These are phyloP conservation scores for Eremochloa ophiuroides DNA, from an alignment of 176 grass and related monocot genomes.

Conservation along the genomic window DNA sequence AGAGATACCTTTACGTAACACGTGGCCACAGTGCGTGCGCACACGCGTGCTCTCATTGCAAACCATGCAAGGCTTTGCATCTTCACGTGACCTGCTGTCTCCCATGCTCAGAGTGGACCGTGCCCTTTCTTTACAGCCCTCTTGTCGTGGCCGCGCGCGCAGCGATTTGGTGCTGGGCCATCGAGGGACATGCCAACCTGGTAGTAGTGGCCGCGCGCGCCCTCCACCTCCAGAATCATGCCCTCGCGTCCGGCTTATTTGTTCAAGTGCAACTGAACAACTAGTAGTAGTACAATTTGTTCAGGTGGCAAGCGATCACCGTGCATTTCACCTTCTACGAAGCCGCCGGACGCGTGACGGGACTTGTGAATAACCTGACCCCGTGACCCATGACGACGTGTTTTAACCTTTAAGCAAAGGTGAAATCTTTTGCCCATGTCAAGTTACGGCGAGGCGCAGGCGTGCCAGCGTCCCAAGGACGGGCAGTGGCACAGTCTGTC, in stretches of 20 bases:
- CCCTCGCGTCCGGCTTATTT: neutral
- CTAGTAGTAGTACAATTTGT: neutral
- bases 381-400: neutral
- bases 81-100: neutral
- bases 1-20: neutral
- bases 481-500: slow-evolving; percentile 36
- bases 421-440: neutral
- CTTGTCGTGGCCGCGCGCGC: neutral
- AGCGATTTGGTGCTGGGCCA: neutral
- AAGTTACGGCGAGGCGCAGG: neutral
- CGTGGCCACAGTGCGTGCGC: neutral
- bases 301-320: neutral
- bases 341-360: neutral
- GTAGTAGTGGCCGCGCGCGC: neutral
- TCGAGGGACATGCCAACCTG: slow-evolving; percentile 27
- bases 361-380: neutral
- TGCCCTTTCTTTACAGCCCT: neutral
- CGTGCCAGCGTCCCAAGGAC: neutral
- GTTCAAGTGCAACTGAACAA: neutral
- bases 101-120: neutral
- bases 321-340: neutral
- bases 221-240: neutral
- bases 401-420: neutral
- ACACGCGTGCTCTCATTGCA: neutral
- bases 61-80: neutral